Evolutionary conservation across 306 rosid genomes (phyloP).

Genomic region (Hippophae tibetana): DNA sequence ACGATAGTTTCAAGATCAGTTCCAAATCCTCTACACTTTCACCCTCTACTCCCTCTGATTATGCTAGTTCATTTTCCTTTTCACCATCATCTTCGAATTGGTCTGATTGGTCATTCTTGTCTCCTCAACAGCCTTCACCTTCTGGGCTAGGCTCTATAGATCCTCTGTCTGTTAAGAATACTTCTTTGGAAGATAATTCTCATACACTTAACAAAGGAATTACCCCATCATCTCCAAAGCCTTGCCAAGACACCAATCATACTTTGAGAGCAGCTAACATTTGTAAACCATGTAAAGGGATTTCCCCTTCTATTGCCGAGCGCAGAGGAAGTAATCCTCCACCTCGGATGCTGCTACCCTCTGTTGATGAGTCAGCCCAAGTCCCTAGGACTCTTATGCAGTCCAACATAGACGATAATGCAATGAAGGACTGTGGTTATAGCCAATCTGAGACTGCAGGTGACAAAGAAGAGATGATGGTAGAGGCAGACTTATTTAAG

Average conservation of each 20-base stretch:
- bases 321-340: conserved; percentile 88
- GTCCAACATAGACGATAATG: conserved; percentile 42
- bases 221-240: conserved; percentile 28
- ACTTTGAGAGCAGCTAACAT: conserved; percentile 19
- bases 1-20: conserved; percentile 38
- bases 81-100: conserved; percentile 84
- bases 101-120: conserved; percentile 66
- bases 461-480: conserved; percentile 25
- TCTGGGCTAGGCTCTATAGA: conserved; percentile 55
- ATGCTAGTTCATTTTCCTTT: conserved; percentile 59
- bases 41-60: conserved; percentile 72
- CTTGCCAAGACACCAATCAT: conserved; percentile 22
- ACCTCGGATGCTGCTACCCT: conserved; percentile 60
- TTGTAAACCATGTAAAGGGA: conserved; percentile 29
- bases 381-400: conserved; percentile 39
- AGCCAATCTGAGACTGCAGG: conserved; percentile 29
- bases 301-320: conserved; percentile 65
- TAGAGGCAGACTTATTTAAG: conserved; percentile 22
- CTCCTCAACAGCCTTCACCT: conserved; percentile 74
- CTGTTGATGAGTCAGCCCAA: conserved; percentile 41
- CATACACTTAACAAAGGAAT: conserved; percentile 31
- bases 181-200: conserved; percentile 33
- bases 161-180: conserved; percentile 30
- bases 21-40: conserved; percentile 66
- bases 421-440: conserved; percentile 34